phyloP scores from a whole-genome alignment of 1,284 basidiomycete genomes.

The Schizopora paradoxa region DNA sequence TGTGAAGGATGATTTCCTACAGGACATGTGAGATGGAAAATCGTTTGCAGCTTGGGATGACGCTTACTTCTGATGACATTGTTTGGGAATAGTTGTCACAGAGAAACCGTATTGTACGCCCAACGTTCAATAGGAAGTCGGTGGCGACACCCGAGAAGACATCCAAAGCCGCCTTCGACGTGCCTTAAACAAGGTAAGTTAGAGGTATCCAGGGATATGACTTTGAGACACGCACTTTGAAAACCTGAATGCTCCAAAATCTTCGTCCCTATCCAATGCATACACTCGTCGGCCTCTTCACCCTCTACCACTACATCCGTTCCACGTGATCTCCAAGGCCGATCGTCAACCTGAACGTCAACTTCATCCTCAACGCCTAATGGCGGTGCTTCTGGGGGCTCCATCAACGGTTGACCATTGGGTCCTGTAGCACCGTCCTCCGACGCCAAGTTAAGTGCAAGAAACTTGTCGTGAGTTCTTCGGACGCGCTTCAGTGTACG shows the following conservation, averaged over 20 bases:
- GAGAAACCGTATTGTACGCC: constrained; percentile 78
- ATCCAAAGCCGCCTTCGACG: constrained; percentile 68
- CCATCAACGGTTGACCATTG: background rate
- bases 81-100: constrained; percentile 73
- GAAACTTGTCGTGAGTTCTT: constrained; percentile 64
- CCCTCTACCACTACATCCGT: constrained; percentile 42
- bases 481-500: constrained; percentile 64
- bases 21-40: constrained; percentile 10
- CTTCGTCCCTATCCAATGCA: constrained; percentile 67
- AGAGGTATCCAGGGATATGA: background rate
- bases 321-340: constrained; percentile 43
- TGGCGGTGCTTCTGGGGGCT: constrained; percentile 3
- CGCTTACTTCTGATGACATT: constrained; percentile 77
- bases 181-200: constrained; percentile 36
- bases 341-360: constrained; percentile 43
- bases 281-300: constrained; percentile 50
- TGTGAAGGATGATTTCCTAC: constrained; percentile 89
- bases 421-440: constrained; percentile 27
- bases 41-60: constrained; percentile 8
- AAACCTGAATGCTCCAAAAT: constrained; percentile 85
- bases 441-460: constrained; percentile 47
- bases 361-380: constrained; percentile 34
- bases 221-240: constrained; percentile 57
- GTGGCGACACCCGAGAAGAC: constrained; percentile 76
- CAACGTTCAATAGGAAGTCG: constrained; percentile 84